phyloP scores from a whole-genome alignment of 352 stramenopile species.

The Pythium rishiriense region DNA sequence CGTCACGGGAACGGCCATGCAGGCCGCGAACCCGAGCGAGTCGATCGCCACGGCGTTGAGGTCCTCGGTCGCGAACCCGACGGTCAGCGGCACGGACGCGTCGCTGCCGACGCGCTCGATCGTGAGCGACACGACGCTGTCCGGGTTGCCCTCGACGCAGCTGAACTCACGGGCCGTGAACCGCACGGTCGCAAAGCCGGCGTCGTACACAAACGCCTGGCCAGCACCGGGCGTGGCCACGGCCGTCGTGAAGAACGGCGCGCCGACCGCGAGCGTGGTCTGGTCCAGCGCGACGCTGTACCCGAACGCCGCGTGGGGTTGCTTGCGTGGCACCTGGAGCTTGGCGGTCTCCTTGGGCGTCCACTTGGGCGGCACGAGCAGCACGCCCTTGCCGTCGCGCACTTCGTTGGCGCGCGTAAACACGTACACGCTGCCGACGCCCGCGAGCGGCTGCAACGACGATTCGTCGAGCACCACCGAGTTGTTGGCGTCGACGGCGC shows the following conservation, averaged over 20 bases:
- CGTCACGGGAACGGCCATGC: conserved; percentile 53
- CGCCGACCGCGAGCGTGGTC: conserved; percentile 57
- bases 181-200: conserved; percentile 46
- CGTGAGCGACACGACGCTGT: conserved; percentile 62
- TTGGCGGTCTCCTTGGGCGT: conserved; percentile 70
- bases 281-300: conserved; percentile 53
- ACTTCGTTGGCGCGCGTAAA: conserved; percentile 64
- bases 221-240: conserved; percentile 38
- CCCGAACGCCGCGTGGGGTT: conserved; percentile 56
- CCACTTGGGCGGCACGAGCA: conserved; percentile 69
- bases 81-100: conserved; percentile 48
- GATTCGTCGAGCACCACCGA: conserved; percentile 41
- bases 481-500: conserved; percentile 87
- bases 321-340: conserved; percentile 74
- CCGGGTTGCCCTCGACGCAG: conserved; percentile 61
- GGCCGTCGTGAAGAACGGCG: conserved; percentile 56
- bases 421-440: conserved; percentile 68
- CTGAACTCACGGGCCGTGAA: conserved; percentile 63
- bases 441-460: conserved; percentile 32
- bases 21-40: conserved; percentile 53
- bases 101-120: conserved; percentile 44
- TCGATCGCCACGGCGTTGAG: conserved; percentile 61
- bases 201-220: conserved; percentile 70
- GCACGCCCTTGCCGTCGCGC: conserved; percentile 63
- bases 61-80: conserved; percentile 80